Conservation (phyloP, 352 stramenopile genomes). For the Globisporangium viniferum region DNA sequence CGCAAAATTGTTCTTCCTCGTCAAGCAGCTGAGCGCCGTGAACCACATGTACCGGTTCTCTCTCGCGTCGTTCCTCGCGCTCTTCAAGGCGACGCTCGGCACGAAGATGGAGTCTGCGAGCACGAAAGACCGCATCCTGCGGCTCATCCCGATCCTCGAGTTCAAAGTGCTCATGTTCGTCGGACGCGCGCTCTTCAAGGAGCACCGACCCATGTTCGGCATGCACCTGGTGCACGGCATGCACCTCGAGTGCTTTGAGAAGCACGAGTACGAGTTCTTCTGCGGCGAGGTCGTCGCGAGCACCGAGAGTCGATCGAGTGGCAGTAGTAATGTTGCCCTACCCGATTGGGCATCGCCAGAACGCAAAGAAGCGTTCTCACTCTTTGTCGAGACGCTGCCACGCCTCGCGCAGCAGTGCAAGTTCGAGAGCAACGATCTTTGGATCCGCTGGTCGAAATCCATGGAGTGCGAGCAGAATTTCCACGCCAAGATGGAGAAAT, state of each 20-base stretch:
- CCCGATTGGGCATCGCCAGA: conserved; percentile 83
- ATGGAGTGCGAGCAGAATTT: conserved; percentile 90
- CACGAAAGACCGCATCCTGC: conserved; percentile 78
- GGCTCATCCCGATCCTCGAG: conserved; percentile 86
- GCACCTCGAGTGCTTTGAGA: conserved; percentile 90
- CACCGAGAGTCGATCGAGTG: conserved; percentile 20
- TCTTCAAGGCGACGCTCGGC: conserved; percentile 84
- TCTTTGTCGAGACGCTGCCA: conserved; percentile 75
- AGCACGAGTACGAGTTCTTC: conserved; percentile 93
- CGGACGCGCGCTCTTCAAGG: conserved; percentile 91
- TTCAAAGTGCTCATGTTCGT: conserved; percentile 91
- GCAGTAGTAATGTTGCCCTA: conserved; percentile 15
- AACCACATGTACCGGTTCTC: conserved; percentile 98
- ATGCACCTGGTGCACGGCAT: conserved; percentile 93
- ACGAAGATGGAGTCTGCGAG: conserved; percentile 78
- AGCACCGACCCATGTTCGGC: conserved; percentile 92
- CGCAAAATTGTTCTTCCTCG: conserved; percentile 92
- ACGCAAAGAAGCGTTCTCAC: conserved; percentile 80
- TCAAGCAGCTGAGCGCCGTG: conserved; percentile 85
- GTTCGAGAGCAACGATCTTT: conserved; percentile 81
- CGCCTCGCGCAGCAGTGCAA: conserved; percentile 70
- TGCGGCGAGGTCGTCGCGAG: conserved; percentile 72
- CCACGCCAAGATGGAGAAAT: conserved; percentile 84
- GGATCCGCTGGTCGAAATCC: conserved; percentile 87
- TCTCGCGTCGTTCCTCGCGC: conserved; percentile 82